These are phyloP conservation scores for Cutaneotrichosporon sp. DNA, from an alignment of 1,284 basidiomycete species.

Conservation along the genomic window DNA sequence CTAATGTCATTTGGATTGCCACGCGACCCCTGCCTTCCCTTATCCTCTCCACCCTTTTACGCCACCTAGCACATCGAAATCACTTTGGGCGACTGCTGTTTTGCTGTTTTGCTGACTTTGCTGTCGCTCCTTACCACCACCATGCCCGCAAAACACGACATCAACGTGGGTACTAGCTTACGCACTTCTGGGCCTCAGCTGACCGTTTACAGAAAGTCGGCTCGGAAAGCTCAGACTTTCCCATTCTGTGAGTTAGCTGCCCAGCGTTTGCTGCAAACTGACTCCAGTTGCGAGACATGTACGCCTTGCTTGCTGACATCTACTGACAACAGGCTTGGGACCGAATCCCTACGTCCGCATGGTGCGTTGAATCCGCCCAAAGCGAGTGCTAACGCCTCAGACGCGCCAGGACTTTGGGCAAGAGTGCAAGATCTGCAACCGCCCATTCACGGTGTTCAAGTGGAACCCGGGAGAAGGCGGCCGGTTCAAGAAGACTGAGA, in stretches of 20 bases:
- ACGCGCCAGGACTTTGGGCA: conserved; percentile 94
- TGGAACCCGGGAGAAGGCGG: conserved; percentile 93
- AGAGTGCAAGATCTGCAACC: conserved; percentile 82
- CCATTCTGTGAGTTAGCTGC: conserved; percentile 39
- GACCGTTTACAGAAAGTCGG: conserved; percentile 42
- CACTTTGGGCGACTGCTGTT: not conserved
- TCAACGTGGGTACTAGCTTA: conserved; percentile 40
- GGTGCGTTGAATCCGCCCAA: conserved; percentile 54
- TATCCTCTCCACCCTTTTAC: not conserved
- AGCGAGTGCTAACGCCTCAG: conserved; percentile 44
- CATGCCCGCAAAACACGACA: conserved; percentile 45
- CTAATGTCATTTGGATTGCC: not conserved
- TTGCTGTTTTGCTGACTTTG: not conserved
- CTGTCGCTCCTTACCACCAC: conserved; percentile 2
- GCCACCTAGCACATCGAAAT: not conserved
- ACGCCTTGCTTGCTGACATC: conserved; percentile 35
- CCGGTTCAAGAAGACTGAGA: conserved; percentile 94
- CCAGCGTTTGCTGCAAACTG: not conserved
- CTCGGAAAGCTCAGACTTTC: conserved; percentile 47
- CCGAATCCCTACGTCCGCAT: conserved; percentile 83
- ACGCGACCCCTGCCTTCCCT: not conserved
- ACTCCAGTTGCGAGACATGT: conserved; percentile 71
- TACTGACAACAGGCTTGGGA: conserved; percentile 60
- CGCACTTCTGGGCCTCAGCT: not conserved
- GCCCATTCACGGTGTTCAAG: conserved; percentile 93